These are phyloP conservation scores for Tetrahymena thermophila DNA, from an alignment of 73 alveolate genomes.

Conservation along the genomic window DNA sequence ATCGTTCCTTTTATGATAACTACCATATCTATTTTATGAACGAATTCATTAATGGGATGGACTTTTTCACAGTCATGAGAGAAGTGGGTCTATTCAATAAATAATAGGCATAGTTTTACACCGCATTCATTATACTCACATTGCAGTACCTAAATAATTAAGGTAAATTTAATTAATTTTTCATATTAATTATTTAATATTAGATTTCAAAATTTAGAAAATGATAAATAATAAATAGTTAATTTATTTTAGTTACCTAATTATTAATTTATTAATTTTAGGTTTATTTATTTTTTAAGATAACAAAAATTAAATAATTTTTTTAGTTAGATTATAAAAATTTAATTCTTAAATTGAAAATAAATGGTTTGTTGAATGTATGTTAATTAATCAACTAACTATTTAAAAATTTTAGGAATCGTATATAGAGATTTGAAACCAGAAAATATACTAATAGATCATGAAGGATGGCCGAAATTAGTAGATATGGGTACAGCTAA, in stretches of 20 bases:
- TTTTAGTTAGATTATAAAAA: too few relatives aligned
- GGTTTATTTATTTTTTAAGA: neutral
- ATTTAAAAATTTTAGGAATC: conserved; percentile 42
- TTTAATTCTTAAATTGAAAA: too few relatives aligned
- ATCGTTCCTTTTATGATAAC: conserved; percentile 16
- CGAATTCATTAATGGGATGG: conserved; percentile 26
- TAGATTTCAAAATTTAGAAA: too few relatives aligned
- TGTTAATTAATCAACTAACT: too few relatives aligned
- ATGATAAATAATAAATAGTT: too few relatives aligned
- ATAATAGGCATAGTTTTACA: conserved; percentile 1
- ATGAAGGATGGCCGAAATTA: conserved; percentile 57
- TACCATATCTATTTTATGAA: conserved; percentile 2
- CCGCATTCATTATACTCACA: conserved; percentile 10
- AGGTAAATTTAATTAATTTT: neutral
- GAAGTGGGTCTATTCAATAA: conserved; percentile 12
- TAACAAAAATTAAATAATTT: too few relatives aligned
- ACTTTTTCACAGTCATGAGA: conserved; percentile 16
- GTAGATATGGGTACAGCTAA: conserved; percentile 68
- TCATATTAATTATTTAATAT: too few relatives aligned
- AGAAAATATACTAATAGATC: conserved; percentile 57
- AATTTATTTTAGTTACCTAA: too few relatives aligned
- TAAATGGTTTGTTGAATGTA: too few relatives aligned
- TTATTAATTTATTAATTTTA: too few relatives aligned
- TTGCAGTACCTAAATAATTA: neutral
- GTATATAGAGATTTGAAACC: conserved; percentile 65